phyloP scores from a whole-genome alignment of 345 rosid species.

The Salix viminalis region DNA sequence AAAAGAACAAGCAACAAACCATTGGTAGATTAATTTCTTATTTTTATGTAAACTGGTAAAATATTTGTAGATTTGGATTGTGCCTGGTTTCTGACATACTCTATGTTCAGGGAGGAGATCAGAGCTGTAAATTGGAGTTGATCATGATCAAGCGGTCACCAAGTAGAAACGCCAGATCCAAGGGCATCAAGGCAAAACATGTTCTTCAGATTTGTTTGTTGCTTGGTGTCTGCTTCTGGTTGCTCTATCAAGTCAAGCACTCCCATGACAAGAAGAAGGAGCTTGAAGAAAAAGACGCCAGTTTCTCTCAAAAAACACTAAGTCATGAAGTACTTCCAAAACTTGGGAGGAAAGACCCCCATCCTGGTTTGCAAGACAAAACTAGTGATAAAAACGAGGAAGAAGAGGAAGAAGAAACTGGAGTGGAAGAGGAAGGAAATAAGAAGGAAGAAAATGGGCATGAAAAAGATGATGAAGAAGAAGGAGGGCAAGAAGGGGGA shows the following conservation, averaged over 20 bases:
- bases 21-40: not conserved
- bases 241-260: constrained; percentile 83
- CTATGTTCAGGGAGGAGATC: not conserved
- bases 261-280: constrained; percentile 88
- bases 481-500: constrained; percentile 13
- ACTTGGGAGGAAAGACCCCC: constrained; percentile 75
- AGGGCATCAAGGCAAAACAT: constrained; percentile 59
- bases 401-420: constrained; percentile 39
- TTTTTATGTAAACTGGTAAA: not conserved
- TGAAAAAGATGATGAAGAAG: constrained; percentile 35
- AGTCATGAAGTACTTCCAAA: constrained; percentile 31
- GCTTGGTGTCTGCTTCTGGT: constrained; percentile 79
- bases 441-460: constrained; percentile 35
- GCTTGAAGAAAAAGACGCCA: constrained; percentile 48
- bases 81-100: constrained; percentile 3
- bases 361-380: constrained; percentile 37
- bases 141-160: constrained; percentile 58
- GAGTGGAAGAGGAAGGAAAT: constrained; percentile 34
- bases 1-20: not conserved
- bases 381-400: constrained; percentile 33
- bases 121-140: constrained; percentile 1
- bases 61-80: not conserved
- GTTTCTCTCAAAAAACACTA: constrained; percentile 23
- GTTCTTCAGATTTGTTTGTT: constrained; percentile 71
- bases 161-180: constrained; percentile 66